Evolutionary conservation across 1,139 yeast genomes (phyloP).

Genomic region (Lodderomyces metapsilosis): DNA sequence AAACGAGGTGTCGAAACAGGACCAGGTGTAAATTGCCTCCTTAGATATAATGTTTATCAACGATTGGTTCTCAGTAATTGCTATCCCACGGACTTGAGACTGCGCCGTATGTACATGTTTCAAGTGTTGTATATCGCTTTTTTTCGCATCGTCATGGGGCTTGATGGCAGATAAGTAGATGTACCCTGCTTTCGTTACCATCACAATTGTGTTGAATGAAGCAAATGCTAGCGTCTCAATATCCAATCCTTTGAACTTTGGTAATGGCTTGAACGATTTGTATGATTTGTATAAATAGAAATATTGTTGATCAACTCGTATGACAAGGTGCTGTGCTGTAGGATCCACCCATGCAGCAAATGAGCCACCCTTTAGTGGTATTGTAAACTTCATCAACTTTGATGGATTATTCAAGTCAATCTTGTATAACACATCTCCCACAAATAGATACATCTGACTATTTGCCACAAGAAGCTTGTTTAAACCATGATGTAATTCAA

Average conservation of each 20-base stretch:
- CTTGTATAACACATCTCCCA: slow-evolving; percentile 23
- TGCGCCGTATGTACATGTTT: slow-evolving; percentile 27
- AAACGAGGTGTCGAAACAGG: slow-evolving; percentile 31
- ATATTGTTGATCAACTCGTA: slow-evolving; percentile 23
- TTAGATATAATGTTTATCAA: slow-evolving; percentile 25
- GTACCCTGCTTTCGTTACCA: slow-evolving; percentile 30
- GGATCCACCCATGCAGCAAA: slow-evolving; percentile 41
- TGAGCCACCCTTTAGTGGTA: slow-evolving; percentile 22
- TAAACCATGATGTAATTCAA: slow-evolving; percentile 30
- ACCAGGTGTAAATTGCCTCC: slow-evolving; percentile 29
- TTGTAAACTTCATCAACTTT: slow-evolving; percentile 25
- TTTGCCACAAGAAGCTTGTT: slow-evolving; percentile 27
- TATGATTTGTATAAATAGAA: slow-evolving; percentile 34
- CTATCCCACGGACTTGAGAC: slow-evolving; percentile 18
- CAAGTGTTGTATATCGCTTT: slow-evolving; percentile 35
- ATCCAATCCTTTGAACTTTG: slow-evolving; percentile 30
- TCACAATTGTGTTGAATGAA: slow-evolving; percentile 23
- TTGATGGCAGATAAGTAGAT: slow-evolving; percentile 30
- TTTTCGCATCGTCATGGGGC: slow-evolving; percentile 26
- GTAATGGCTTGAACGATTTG: slow-evolving; percentile 31
- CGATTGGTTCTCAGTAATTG: slow-evolving; percentile 23
- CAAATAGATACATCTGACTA: slow-evolving; percentile 36
- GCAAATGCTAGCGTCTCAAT: slow-evolving; percentile 28
- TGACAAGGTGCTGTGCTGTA: slow-evolving; percentile 35
- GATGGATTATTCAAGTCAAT: slow-evolving; percentile 43